These are phyloP conservation scores for Mycosphaerella sp. DNA, from an alignment of 2,329 filamentous ascomycete genomes.

Conservation along the genomic window DNA sequence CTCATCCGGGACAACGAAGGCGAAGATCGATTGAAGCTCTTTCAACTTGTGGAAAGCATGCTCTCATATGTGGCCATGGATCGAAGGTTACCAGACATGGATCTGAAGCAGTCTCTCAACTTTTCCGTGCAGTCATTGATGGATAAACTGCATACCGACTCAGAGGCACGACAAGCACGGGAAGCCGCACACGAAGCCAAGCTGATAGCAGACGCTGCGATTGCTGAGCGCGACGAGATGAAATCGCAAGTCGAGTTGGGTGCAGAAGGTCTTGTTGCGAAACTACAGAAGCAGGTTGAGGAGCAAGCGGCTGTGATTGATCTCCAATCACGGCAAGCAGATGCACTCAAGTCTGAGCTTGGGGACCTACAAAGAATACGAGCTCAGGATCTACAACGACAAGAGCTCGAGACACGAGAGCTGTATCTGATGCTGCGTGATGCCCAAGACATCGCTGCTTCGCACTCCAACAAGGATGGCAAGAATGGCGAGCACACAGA, in stretches of 20 bases:
- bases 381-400: conserved; percentile 85
- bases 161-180: conserved; percentile 82
- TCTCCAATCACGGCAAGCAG: conserved; percentile 76
- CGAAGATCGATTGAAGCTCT: conserved; percentile 89
- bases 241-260: conserved; percentile 80
- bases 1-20: conserved; percentile 86
- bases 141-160: conserved; percentile 94
- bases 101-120: conserved; percentile 94
- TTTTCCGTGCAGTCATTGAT: conserved; percentile 94
- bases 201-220: conserved; percentile 89
- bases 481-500: conserved; percentile 56
- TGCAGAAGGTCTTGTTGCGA: conserved; percentile 86
- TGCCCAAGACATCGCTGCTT: conserved; percentile 90
- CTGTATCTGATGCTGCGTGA: conserved; percentile 97
- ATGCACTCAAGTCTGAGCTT: conserved; percentile 81
- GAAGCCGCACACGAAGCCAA: conserved; percentile 87
- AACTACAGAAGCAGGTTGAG: conserved; percentile 87
- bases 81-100: conserved; percentile 87
- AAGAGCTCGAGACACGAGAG: conserved; percentile 92
- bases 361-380: conserved; percentile 79
- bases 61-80: conserved; percentile 99
- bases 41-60: conserved; percentile 98
- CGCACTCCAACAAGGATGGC: conserved; percentile 62
- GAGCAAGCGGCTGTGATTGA: conserved; percentile 89
- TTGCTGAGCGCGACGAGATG: conserved; percentile 96